Evolutionary conservation across 169 alveolate genomes (phyloP).

Genomic region (Cyclospora cayetanensis): DNA sequence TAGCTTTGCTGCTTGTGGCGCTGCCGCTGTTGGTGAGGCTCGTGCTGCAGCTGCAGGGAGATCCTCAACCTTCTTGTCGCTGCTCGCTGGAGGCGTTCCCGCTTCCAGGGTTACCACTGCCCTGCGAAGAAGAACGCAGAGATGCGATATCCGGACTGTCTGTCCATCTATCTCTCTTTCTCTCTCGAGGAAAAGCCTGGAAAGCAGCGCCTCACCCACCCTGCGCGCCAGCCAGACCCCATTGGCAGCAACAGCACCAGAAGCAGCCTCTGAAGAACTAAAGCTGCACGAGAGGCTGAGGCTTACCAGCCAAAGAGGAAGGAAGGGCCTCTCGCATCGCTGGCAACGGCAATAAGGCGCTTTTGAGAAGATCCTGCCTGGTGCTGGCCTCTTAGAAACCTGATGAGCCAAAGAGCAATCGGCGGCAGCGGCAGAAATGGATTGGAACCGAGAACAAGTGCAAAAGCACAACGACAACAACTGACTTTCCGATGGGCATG

Average conservation of each 20-base stretch:
- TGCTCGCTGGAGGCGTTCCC: not conserved
- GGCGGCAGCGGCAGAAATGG: too few species aligned
- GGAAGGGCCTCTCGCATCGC: slow-evolving; percentile 32
- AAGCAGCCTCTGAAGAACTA: too few species aligned
- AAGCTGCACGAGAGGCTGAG: too few species aligned
- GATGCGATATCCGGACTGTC: not conserved
- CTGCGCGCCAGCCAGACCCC: not conserved
- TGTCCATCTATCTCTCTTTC: not conserved
- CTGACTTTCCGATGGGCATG: too few species aligned
- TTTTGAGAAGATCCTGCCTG: not conserved
- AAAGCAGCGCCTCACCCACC: not conserved
- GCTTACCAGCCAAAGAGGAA: slow-evolving; percentile 23
- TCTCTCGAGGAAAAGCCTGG: not conserved
- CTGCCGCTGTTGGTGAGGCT: slow-evolving; percentile 50
- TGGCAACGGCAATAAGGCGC: slow-evolving; percentile 33
- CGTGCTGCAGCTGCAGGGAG: slow-evolving; percentile 9
- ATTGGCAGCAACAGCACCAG: too few species aligned
- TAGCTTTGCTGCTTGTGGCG: not conserved
- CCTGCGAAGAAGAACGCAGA: not conserved
- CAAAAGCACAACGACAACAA: too few species aligned
- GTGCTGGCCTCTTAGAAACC: not conserved
- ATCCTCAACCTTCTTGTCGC: slow-evolving; percentile 13
- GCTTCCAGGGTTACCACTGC: not conserved
- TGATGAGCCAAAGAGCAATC: too few species aligned
- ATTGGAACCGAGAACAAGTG: too few species aligned